These are phyloP conservation scores for Skeletonema costatum DNA, from an alignment of 108 stramenopile species.

Conservation along the genomic window DNA sequence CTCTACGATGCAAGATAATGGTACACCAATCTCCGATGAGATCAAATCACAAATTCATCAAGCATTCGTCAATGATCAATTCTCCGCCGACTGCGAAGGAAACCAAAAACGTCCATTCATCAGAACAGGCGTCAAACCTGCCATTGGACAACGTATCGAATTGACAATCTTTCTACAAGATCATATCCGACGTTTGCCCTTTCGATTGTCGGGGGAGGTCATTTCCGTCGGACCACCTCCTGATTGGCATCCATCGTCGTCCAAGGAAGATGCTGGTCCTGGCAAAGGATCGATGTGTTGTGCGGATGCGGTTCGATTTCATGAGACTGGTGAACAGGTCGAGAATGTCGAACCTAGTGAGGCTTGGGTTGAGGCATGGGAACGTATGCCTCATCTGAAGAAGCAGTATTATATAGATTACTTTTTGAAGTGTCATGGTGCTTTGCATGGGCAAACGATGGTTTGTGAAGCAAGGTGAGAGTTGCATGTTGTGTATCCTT, in stretches of 20 bases:
- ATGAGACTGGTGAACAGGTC: neutral
- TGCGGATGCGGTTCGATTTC: constrained; percentile 14
- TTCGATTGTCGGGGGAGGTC: constrained; percentile 32
- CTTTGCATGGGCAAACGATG: constrained; percentile 27
- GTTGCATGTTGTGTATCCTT: neutral
- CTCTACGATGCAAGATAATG: neutral
- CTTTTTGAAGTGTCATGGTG: constrained; percentile 13
- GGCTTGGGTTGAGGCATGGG: constrained; percentile 5
- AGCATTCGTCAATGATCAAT: constrained; percentile 24
- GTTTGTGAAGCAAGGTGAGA: constrained; percentile 37
- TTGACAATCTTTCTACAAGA: constrained; percentile 12
- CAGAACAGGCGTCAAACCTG: neutral
- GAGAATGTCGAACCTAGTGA: neutral
- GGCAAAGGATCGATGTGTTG: constrained; percentile 9
- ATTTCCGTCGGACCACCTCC: constrained; percentile 12
- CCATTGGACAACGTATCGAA: constrained; percentile 18
- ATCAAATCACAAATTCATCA: constrained; percentile 11
- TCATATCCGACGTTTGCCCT: constrained; percentile 8
- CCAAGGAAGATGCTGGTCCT: constrained; percentile 15
- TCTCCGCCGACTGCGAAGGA: constrained; percentile 15
- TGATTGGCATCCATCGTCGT: constrained; percentile 7
- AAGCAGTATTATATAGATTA: constrained; percentile 8
- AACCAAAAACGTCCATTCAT: constrained; percentile 31
- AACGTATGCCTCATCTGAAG: neutral
- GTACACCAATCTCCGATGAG: neutral